phyloP scores from a whole-genome alignment of 331 rosid genomes.

The Quercus tomentella region DNA sequence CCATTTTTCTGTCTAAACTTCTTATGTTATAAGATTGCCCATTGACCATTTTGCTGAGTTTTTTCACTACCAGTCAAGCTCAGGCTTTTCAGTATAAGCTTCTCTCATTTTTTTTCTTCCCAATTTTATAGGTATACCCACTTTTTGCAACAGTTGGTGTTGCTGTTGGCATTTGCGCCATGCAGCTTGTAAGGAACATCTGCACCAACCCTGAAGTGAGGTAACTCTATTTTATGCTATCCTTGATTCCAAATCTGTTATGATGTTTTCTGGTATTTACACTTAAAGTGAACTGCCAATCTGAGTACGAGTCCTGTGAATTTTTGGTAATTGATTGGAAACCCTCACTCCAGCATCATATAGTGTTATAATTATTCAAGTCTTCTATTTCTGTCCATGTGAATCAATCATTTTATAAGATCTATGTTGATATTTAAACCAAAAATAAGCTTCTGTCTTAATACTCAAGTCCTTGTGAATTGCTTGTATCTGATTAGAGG shows the following conservation, averaged over 20 bases:
- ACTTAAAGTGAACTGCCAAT: not conserved
- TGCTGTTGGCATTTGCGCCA: slow-evolving; percentile 78
- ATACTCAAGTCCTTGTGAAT: too few relatives aligned
- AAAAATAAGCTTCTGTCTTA: too few relatives aligned
- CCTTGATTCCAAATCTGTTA: not conserved
- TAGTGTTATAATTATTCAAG: not conserved
- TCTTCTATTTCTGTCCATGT: too few relatives aligned
- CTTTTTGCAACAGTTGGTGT: slow-evolving; percentile 68
- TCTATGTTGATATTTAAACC: too few relatives aligned
- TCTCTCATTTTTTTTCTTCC: not conserved
- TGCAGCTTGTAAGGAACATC: slow-evolving; percentile 85
- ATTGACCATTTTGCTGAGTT: not conserved
- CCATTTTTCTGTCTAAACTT: too few relatives aligned
- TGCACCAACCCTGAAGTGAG: slow-evolving; percentile 86
- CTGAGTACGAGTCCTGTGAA: not conserved
- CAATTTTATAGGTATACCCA: slow-evolving; percentile 64
- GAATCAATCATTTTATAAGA: too few relatives aligned
- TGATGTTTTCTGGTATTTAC: not conserved
- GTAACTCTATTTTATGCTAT: slow-evolving; percentile 20
- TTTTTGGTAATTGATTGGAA: not conserved
- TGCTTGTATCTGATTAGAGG: too few relatives aligned
- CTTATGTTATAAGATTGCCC: too few relatives aligned
- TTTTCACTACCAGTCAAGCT: not conserved
- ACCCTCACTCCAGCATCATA: not conserved
- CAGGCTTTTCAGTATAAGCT: not conserved